A percentile compares a stretch with the other conserved stretches of the same genome.
phyloP scores from a whole-genome alignment of 2,329 filamentous ascomycete genomes.

The Diplodia scrobiculata region DNA sequence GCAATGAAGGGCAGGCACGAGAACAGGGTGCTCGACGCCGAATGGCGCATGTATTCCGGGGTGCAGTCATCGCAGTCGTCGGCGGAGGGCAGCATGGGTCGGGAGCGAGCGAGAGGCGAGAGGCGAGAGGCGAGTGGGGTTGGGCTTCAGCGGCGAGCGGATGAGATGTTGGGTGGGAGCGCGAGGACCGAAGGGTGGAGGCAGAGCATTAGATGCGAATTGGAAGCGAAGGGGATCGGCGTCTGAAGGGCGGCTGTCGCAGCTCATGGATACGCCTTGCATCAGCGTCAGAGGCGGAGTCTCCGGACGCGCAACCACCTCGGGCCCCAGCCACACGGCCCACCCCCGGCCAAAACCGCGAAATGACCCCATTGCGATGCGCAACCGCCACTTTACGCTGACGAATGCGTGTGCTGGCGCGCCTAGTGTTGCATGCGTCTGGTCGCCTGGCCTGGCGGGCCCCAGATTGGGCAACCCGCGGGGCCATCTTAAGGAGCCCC shows the following conservation, averaged over 20 bases:
- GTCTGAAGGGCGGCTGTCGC: constrained; percentile 16
- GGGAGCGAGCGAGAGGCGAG: not conserved
- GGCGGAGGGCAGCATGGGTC: constrained; percentile 41
- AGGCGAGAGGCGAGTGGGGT: not conserved
- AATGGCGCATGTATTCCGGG: constrained; percentile 52
- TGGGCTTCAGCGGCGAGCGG: not conserved
- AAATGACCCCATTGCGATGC: constrained; percentile 9
- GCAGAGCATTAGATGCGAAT: not conserved
- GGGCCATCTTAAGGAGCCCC: no score
- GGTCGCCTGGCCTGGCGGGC: no score
- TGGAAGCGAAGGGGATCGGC: not conserved
- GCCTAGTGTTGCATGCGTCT: no score
- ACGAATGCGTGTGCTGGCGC: not conserved
- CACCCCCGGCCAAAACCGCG: constrained; percentile 2
- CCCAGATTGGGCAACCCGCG: no score
- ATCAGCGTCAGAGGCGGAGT: constrained; percentile 14
- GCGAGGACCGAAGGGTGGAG: not conserved
- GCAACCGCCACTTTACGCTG: not conserved
- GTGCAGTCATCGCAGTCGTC: constrained; percentile 61
- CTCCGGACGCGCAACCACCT: constrained; percentile 8
- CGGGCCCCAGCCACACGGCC: constrained; percentile 12
- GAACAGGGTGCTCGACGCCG: constrained; percentile 57
- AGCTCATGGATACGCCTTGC: constrained; percentile 20
- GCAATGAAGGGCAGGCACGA: constrained; percentile 69
- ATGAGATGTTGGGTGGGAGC: not conserved